Percentiles rank a stretch among this genome's conserved stretches.
Conservation (phyloP, 495 filamentous ascomycete species). For the Hypoxylon lienhwacheense region DNA sequence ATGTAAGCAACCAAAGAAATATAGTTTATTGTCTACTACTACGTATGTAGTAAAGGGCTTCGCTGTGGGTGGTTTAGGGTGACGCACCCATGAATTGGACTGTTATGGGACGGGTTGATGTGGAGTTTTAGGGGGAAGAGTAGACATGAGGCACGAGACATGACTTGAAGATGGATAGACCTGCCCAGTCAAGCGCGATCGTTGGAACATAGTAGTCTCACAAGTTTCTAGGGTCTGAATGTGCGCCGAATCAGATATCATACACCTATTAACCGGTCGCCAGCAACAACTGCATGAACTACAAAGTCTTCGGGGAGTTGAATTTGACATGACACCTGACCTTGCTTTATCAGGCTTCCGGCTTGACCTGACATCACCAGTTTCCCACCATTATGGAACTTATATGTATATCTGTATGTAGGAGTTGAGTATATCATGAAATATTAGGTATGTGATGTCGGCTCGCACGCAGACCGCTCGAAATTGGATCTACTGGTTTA, state of each 20-base stretch:
- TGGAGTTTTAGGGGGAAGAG: too few relatives aligned
- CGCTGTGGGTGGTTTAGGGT: slow-evolving; percentile 4
- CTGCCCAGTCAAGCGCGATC: not conserved
- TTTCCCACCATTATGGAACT: not conserved
- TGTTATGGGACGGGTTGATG: too few relatives aligned
- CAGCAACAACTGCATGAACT: too few relatives aligned
- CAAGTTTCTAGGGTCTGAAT: too few relatives aligned
- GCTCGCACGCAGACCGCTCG: slow-evolving; percentile 16
- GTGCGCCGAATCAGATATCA: too few relatives aligned
- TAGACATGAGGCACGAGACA: not conserved
- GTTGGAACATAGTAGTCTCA: not conserved
- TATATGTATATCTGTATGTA: slow-evolving; percentile 12
- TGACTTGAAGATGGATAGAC: not conserved
- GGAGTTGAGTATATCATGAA: slow-evolving; percentile 23
- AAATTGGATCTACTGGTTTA: slow-evolving; percentile 14
- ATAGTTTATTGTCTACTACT: too few relatives aligned
- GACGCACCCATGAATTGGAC: too few relatives aligned
- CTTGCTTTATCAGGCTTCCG: slow-evolving; percentile 13
- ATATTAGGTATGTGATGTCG: slow-evolving; percentile 15
- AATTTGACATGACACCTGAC: slow-evolving; percentile 14
- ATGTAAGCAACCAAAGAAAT: too few relatives aligned
- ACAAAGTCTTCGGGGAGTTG: slow-evolving; percentile 4
- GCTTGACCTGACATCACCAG: not conserved
- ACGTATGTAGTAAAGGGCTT: too few relatives aligned
- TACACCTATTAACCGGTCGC: not conserved